Evolutionary conservation across 1,139 yeast species (phyloP).

Genomic region (Diutina ranongensis): DNA sequence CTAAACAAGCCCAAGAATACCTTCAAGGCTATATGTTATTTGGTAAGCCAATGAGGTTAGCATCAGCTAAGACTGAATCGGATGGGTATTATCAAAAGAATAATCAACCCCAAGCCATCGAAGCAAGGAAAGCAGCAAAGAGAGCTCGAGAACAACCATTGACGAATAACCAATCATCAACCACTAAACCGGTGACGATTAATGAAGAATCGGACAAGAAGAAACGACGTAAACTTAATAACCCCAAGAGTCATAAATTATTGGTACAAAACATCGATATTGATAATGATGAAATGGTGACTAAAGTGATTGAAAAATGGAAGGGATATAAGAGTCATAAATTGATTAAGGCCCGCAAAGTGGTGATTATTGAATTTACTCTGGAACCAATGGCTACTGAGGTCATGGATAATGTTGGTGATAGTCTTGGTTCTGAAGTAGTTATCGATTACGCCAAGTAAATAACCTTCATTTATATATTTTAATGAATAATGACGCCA

Average conservation of each 20-base stretch:
- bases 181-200: slow-evolving; percentile 11
- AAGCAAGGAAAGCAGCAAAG: slow-evolving; percentile 10
- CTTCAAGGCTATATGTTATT: slow-evolving; percentile 35
- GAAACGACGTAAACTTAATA: slow-evolving; percentile 9
- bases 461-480: no score
- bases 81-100: slow-evolving; percentile 21
- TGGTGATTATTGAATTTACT: background rate
- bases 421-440: background rate
- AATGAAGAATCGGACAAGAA: slow-evolving; percentile 11
- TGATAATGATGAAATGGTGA: background rate
- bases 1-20: slow-evolving; percentile 36
- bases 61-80: slow-evolving; percentile 34
- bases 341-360: slow-evolving; percentile 1
- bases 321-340: background rate
- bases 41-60: slow-evolving; percentile 41
- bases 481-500: no score
- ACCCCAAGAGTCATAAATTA: background rate
- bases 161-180: slow-evolving; percentile 10
- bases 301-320: background rate
- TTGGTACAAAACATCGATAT: background rate
- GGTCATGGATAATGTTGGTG: background rate
- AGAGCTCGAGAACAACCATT: slow-evolving; percentile 12
- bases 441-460: slow-evolving; percentile 1
- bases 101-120: slow-evolving; percentile 10
- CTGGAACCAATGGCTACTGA: background rate